phyloP scores from a whole-genome alignment of 169 alveolate species.

The Eimeria praecox region DNA sequence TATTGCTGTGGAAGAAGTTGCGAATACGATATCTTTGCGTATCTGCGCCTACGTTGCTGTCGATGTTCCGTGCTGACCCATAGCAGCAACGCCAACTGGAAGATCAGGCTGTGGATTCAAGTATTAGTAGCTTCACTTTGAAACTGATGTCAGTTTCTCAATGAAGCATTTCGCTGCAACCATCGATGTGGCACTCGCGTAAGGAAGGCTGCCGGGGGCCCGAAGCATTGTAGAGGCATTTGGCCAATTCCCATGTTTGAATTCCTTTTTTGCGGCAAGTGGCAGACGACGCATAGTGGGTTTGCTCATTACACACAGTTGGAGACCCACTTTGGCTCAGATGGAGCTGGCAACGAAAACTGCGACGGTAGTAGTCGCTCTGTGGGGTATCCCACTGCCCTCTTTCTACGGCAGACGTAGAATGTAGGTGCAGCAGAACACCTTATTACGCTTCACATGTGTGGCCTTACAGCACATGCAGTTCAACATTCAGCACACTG shows the following conservation, averaged over 20 bases:
- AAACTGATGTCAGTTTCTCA: no score
- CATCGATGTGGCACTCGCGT: no score
- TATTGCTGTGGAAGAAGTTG: not conserved
- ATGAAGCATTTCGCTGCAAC: no score
- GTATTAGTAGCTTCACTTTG: not conserved
- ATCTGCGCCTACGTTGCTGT: not conserved
- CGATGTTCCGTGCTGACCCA: not conserved
- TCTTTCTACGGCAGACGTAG: not conserved
- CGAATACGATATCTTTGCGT: not conserved
- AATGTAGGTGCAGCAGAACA: not conserved
- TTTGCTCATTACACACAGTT: no score
- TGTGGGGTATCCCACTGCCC: not conserved
- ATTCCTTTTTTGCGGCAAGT: not conserved
- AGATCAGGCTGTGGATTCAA: not conserved
- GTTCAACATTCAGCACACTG: not conserved
- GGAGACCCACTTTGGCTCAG: not conserved
- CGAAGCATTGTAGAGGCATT: not conserved
- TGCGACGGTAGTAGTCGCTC: not conserved
- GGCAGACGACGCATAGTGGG: not conserved
- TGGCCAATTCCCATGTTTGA: not conserved
- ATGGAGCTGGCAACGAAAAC: not conserved
- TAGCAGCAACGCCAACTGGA: not conserved
- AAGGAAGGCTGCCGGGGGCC: no score
- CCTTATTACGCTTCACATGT: not conserved
- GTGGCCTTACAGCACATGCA: slow-evolving; percentile 1